Base-by-base conservation (phyloP, 2,329 filamentous ascomycete genomes). In the Venturia pyrina region DNA sequence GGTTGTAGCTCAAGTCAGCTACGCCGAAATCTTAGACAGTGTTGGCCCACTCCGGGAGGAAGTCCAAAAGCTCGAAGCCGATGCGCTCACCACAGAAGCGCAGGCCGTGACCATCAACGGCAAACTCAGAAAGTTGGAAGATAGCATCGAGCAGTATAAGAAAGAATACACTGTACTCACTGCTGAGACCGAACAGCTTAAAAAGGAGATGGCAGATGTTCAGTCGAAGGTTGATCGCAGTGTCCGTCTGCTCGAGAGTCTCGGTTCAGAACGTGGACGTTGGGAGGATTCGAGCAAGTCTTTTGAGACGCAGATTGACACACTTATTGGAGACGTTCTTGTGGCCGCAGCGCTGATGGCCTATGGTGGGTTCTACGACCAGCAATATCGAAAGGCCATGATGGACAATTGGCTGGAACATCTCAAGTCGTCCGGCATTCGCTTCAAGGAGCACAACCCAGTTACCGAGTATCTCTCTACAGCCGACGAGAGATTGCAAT, bases 261-360 rank as follows among this genome's bases (percentile, higher is more conserved):
- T 99, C 70, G 96, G 95, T 10, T 97, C 93, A 5, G 95, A 99
- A 79, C 86, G 93, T 76, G 86, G 85, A 48, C 88, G 95, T 73
- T 99, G 95, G 95, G 95, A 99, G 74, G 91, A 93, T 73, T 93
- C 93, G 71, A 99, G 95, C 84, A 96, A 89, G 79, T 97, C 93
- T 0, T 99, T 99, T 75, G 93, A 98, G 77, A 96, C 93, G 2
- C 95, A 99, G 75, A 98, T 99, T 75, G 90, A 90, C 76, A 99
- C 95, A 2, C 86, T 99, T 64, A 91, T 99, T 46, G 95, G 95
- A 68, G 95, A 99, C 74, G 93, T 97, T 62, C 84, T 99, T 68
- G 89, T 97, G 63, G 95, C 95, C n/a, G 91, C 96, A 5, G 96
- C 93, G 10, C 98, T 98, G 83, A 83, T 99, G 69, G 95, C 96